Conservation (phyloP, 1,284 basidiomycete genomes). For the Kalmanozyma brasiliensis region DNA sequence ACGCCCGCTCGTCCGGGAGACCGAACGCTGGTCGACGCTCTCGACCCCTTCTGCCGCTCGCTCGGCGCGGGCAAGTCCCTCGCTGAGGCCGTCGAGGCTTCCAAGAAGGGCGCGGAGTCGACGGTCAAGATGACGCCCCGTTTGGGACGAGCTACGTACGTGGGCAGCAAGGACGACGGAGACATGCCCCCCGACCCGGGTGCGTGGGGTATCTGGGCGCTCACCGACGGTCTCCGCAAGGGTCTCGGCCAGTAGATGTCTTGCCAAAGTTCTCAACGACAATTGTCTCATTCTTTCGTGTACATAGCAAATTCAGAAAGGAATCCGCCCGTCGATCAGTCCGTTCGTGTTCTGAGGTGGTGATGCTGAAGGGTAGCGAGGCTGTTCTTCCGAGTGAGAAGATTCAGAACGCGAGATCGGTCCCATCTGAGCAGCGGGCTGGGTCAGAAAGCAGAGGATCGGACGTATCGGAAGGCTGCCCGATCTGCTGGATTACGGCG, state of each 20-base stretch:
- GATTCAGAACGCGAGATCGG: too few species aligned
- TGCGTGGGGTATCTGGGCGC: constrained; percentile 72
- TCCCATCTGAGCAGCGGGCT: too few species aligned
- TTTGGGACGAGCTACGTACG: constrained; percentile 73
- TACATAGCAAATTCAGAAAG: too few species aligned
- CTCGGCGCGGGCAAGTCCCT: constrained; percentile 66
- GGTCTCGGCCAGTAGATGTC: constrained; percentile 39
- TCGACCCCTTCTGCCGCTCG: constrained; percentile 71
- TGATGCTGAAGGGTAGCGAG: too few species aligned
- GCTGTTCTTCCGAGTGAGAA: too few species aligned
- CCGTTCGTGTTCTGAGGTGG: too few species aligned
- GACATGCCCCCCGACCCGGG: constrained; percentile 72
- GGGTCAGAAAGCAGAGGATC: too few species aligned
- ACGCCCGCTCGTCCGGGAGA: constrained; percentile 73
- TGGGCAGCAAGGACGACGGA: constrained; percentile 65
- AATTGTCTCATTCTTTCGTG: too few species aligned
- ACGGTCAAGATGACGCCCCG: constrained; percentile 71
- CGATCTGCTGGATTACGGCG: too few species aligned
- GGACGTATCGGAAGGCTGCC: too few species aligned
- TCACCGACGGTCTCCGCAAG: constrained; percentile 66
- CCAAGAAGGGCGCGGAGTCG: constrained; percentile 71
- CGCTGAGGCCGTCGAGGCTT: constrained; percentile 68
- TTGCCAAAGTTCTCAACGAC: too few species aligned
- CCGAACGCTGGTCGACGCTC: constrained; percentile 73
- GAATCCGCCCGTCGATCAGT: too few species aligned